Conservation (phyloP, 2,329 filamentous ascomycete genomes). For the Colletotrichum aenigma region DNA sequence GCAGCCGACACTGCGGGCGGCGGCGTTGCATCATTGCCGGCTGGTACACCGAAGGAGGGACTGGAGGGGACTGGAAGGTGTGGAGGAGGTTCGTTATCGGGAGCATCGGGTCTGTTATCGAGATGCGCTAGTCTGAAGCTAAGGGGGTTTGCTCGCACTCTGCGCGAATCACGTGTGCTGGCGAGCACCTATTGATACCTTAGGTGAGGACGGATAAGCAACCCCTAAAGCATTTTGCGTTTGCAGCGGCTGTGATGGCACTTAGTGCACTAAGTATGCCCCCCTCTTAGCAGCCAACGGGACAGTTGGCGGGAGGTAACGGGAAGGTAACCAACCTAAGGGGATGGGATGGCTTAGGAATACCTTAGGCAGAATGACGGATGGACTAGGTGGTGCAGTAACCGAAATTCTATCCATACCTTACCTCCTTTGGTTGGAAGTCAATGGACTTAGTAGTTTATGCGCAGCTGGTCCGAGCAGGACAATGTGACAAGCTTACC, state of each 20-base stretch:
- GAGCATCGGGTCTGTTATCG: neutral
- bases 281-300: neutral
- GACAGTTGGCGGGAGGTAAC: neutral
- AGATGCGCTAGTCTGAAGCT: neutral
- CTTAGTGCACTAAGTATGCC: neutral
- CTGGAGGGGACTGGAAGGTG: neutral
- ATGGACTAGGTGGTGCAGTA: neutral
- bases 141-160: slow-evolving; percentile 1
- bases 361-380: neutral
- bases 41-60: neutral
- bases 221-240: neutral
- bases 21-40: neutral
- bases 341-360: neutral
- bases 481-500: neutral
- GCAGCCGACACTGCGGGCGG: neutral
- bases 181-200: neutral
- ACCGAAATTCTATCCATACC: neutral
- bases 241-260: neutral
- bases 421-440: neutral
- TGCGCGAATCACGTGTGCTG: slow-evolving; percentile 7
- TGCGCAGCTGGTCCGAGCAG: neutral
- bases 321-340: neutral
- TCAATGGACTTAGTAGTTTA: neutral
- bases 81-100: neutral
- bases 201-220: neutral